phyloP scores from a whole-genome alignment of 1,139 yeast genomes.

The Sugiyamaella castrensis region DNA sequence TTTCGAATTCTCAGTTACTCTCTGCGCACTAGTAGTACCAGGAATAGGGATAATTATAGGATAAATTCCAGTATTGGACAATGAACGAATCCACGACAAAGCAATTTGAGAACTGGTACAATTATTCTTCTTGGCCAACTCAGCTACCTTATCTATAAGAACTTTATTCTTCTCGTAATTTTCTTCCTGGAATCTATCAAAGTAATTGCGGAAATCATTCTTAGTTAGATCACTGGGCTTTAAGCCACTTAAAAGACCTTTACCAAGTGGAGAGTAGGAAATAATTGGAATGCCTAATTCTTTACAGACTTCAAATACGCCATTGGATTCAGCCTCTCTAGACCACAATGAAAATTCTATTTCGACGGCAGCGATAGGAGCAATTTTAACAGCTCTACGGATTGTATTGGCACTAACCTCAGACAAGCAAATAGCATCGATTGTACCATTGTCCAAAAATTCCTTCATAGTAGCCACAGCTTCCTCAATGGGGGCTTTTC shows the following conservation, averaged over 20 bases:
- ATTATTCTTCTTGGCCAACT: slow-evolving; percentile 45
- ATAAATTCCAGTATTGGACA: slow-evolving; percentile 41
- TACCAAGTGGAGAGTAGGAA: slow-evolving; percentile 81
- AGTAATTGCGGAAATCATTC: slow-evolving; percentile 52
- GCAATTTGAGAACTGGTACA: slow-evolving; percentile 65
- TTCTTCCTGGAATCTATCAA: slow-evolving; percentile 62
- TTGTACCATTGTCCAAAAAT: slow-evolving; percentile 35
- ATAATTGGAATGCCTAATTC: slow-evolving; percentile 62
- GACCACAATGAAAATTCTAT: slow-evolving; percentile 69
- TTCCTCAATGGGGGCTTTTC: slow-evolving; percentile 42
- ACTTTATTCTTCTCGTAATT: slow-evolving; percentile 50
- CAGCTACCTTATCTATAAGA: slow-evolving; percentile 47
- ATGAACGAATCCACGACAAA: slow-evolving; percentile 60
- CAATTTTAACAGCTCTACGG: slow-evolving; percentile 48
- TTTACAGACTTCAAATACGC: slow-evolving; percentile 53
- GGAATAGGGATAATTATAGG: slow-evolving; percentile 75
- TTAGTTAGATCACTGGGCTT: slow-evolving; percentile 47
- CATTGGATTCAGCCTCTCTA: slow-evolving; percentile 58
- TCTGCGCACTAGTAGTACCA: slow-evolving; percentile 57
- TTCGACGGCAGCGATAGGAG: slow-evolving; percentile 66
- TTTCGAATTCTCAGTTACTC: slow-evolving; percentile 59
- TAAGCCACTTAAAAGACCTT: slow-evolving; percentile 73
- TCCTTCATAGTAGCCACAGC: slow-evolving; percentile 31
- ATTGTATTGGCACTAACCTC: slow-evolving; percentile 66
- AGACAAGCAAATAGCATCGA: slow-evolving; percentile 64